Evolutionary conservation across 352 stramenopile species (phyloP), one percentile per base, ranked within the genome.

Genomic region (Globisporangium abappressorium): DNA sequence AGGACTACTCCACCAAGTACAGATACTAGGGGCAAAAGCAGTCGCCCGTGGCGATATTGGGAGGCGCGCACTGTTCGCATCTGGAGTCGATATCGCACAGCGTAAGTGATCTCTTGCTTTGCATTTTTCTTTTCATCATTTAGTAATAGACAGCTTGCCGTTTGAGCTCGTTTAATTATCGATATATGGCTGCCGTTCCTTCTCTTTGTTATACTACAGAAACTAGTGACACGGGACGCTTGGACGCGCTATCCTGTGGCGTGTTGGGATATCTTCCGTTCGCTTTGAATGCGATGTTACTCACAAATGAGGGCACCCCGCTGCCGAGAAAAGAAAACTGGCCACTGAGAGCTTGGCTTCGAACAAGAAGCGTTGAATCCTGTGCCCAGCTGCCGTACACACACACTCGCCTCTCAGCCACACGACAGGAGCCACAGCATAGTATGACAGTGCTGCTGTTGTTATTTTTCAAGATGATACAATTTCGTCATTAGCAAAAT

Each of bases 1-100:
- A 99, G 78, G 98, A 99, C 78, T 99, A 99, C 80, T 99, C 96
- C 7, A 99, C 97, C 68, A 99, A 99, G 79, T 99, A 99, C 84
- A 79, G 95, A 78, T 99, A 99, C 77, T 99, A 95, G 57, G 38
- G 14, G 43, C 36, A 18, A 11, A 4, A 0, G 36, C 12, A 11
- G 7, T 14, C 8, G 7, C 1, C 12, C 2, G 36, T 49, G 41
- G 15, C 18, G 41, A 22, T 11, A 5, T 7, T 51, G 43, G 43
- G 18, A 11, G 43, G 3, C 43, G 18, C 2, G 18, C 18, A 12
- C 18, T 51, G 18, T 2, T 20, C 6, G 6, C 15, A 5, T 11
- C 15, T 22, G 43, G 18, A 24, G 18, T 22, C 1, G 18, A 22
- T 22, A 22, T 18, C 3, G 4, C 15, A 51, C 43, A 51, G 43